phyloP scores from a whole-genome alignment of 2,329 filamentous ascomycete species.

The Ceratocystis diversiconidia region DNA sequence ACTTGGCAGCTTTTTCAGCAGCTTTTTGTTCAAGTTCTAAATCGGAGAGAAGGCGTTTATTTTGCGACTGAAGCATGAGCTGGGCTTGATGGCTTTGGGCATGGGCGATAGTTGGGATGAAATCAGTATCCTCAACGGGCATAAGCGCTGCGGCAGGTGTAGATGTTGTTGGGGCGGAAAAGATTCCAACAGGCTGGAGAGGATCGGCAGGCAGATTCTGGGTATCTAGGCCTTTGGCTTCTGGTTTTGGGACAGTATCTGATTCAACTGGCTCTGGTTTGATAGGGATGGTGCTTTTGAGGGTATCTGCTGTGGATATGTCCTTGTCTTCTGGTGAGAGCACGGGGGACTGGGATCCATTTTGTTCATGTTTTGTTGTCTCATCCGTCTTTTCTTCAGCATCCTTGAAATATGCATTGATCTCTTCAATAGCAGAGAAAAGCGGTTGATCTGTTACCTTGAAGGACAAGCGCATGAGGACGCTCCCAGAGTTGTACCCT shows the following conservation, averaged over 20 bases:
- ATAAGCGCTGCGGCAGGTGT: conserved; percentile 60
- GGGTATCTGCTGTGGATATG: conserved; percentile 8
- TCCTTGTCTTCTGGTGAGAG: neutral
- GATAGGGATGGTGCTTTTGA: neutral
- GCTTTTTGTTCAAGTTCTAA: conserved; percentile 61
- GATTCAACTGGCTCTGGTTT: conserved; percentile 12
- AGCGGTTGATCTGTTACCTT: conserved; percentile 62
- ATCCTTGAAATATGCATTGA: conserved; percentile 57
- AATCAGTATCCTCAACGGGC: conserved; percentile 58
- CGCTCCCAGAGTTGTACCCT: conserved; percentile 72
- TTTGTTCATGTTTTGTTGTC: conserved; percentile 15
- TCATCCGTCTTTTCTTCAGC: conserved; percentile 25
- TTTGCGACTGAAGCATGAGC: conserved; percentile 47
- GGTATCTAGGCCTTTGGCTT: neutral
- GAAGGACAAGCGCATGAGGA: conserved; percentile 65
- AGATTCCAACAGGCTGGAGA: conserved; percentile 51
- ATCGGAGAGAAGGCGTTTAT: conserved; percentile 69
- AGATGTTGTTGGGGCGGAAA: conserved; percentile 57
- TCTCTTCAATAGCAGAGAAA: conserved; percentile 72
- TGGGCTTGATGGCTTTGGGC: conserved; percentile 60
- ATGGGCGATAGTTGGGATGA: conserved; percentile 59
- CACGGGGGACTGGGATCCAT: conserved; percentile 5
- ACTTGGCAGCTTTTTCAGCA: conserved; percentile 47
- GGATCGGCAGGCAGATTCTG: conserved; percentile 23
- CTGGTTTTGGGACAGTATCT: conserved; percentile 18